Evolutionary conservation across 306 rosid species (phyloP).

Genomic region (Albizia julibrissin): DNA sequence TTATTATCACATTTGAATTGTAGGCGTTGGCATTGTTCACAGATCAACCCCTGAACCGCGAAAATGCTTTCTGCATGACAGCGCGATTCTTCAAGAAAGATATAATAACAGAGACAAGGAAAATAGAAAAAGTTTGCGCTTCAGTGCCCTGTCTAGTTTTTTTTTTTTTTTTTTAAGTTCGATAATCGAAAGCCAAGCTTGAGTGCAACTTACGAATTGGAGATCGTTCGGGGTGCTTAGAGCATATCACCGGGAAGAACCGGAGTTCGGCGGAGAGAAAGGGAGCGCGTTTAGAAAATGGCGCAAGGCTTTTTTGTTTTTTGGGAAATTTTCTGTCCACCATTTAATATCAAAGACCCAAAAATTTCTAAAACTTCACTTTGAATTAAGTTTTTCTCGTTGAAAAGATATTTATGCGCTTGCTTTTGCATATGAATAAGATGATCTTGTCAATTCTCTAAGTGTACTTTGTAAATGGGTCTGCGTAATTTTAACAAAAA

Average conservation of each 20-base stretch:
- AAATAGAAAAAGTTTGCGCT: neutral
- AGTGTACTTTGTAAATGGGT: no score
- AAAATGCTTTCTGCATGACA: neutral
- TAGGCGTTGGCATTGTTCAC: neutral
- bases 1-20: neutral
- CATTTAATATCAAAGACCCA: no score
- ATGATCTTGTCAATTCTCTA: no score
- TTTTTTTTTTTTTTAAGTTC: neutral
- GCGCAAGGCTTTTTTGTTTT: neutral
- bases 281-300: neutral
- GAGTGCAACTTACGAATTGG: neutral
- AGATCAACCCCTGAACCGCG: neutral
- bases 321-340: no score
- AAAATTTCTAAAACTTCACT: no score
- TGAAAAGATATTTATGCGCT: no score
- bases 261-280: no score
- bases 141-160: neutral
- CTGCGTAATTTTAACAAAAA: no score
- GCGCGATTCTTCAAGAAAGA: neutral
- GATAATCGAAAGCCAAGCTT: neutral
- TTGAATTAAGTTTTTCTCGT: no score
- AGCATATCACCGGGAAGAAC: neutral
- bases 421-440: no score
- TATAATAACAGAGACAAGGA: neutral
- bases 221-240: neutral